Evolutionary conservation across 2,329 filamentous ascomycete species (phyloP), one percentile per base, ranked within the genome.

Genomic region (Phialophora tarda): DNA sequence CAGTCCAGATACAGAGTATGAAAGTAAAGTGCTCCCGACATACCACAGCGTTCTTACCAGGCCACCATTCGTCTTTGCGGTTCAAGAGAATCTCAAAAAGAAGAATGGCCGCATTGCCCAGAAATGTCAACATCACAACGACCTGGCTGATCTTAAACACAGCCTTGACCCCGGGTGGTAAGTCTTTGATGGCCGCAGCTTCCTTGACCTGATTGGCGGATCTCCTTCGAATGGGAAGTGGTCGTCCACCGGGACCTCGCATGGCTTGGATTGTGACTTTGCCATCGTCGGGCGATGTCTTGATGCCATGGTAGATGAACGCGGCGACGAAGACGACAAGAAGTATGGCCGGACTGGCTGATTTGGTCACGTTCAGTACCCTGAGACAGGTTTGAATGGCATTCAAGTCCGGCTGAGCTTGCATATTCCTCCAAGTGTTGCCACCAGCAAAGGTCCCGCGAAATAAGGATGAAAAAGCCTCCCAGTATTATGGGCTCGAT

Each of bases 171-270:
- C 83, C 81, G n/a, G 82, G 84, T 68, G 88, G 89, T 77, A 92
- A 88, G 71, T 87, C 84, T 70, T 81, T 80, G 67, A 79, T 79
- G 28, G 73, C 72, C 69, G 79, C 77, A 59, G 76, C 76, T 67
- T 81, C 78, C 73, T 82, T 81, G 70, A 81, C 81, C 75, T 78
- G 81, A 73, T 78, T 80, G 77, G 79, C 82, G 71, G 77, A 78
- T 75, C 76, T 84, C 77, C 79, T 82, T 80, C 82, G 87, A 75
- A 88, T 90, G 66, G 92, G 93, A 62, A 97, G 82, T 38, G 92
- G 92, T 77, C 96, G 93, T 71, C 93, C 94, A 63, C 92, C 93
- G 1, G 93, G 93, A n/a, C 93, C 93, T 61, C 84, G 63, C 67
- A 71, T 67, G 12, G 71, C 59, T 38, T 71, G 69, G 26, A 73